Base-by-base conservation (phyloP, 768 basidiomycete genomes). In the Lactifluus hygrophoroides region DNA sequence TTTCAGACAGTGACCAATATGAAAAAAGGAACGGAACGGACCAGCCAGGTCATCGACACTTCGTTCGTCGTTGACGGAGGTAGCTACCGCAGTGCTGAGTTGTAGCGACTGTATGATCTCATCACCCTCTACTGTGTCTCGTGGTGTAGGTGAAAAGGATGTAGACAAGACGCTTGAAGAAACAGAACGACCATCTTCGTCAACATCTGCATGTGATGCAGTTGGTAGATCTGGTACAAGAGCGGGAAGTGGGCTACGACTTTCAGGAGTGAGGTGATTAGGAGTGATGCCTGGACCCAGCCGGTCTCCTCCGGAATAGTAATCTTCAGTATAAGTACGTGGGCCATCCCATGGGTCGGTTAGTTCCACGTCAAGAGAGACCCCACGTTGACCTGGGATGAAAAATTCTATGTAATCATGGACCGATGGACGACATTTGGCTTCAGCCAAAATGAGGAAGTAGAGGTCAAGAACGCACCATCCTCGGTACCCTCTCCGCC, bases 401-500 rank as follows among this genome's bases (percentile, higher is more conserved):
- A 28, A 23, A 16, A 48, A 60, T 10, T 34, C 60, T 61, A 44
- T 13, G 13, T 6, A n/a, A 5, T 56, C n/a, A 9, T 17, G n/a
- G 35, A 38, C 21, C 48, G 13, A 9, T 17, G n/a, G 35, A 38
- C 21, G 6, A 30, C n/a, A 19, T 11, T 43, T 23, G 21, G 25
- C 25, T 45, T 19, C 32, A 19, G 43, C 34, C 21, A 34, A 28
- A 8, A 9, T 30, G n/a, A 19, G n/a, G 13, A 23, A 44, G 30
- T 25, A 34, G 27, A 59, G 16, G 14, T n/a, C 8, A 11, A 47
- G 42, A 35, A 53, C 60, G 51, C 32, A 72, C 65, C 49, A 72
- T 76, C 52, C 73, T 77, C 8, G 5, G 19, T 81, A 84, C 72
- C 84, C 84, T 65, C 68, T 74, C 79, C 77, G 55, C 69, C 67